Base-by-base conservation (phyloP, 2,329 filamentous ascomycete species). In the Colletotrichum siamense region DNA sequence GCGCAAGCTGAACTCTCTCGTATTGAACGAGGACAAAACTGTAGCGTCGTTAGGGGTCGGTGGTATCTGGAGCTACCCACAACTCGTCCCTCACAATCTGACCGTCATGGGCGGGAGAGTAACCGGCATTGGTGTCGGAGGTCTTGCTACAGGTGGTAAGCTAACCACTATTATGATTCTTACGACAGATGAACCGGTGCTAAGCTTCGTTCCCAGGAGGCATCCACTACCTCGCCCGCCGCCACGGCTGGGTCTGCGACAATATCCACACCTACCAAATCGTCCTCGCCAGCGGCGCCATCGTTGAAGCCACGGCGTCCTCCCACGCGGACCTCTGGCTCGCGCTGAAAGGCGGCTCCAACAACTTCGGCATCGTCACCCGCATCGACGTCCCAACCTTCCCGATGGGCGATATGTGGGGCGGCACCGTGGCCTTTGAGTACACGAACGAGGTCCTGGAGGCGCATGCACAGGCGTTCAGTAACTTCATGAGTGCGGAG, bases 291-390 rank as follows among this genome's bases (percentile, higher is more conserved):
- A 80, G 80, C 67, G 87, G 87, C 30, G 62, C 79, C 6, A 82
- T 89, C 36, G 79, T 88, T 34, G 84, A 85, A 22, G 59, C 59
- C 59, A 62, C 28, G 15, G 59, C 30, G 0, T 34, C 30, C 7
- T 32, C 28, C 30, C 18, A 88, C 77, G 13, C 79, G 0, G 87
- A 89, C 72, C 83, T 89, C 3, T 89, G 82, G 78, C 82, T 82
- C 67, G 88, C 87, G 1, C 81, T 89, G 5, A 86, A 86, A 71
- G 88, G 87, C 15, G 88, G 88, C 55, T 82, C 83, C 16, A 86
- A 83, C 76, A 89, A 89, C 79, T 87, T 87, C 55, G 87, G 86
- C 66, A 80, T 85, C 73, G 80, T 83, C 15, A 82, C 85, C 6
- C 77, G 78, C 22, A 79, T 84, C 76, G 82, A 84, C 49, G 71